Evolutionary conservation across 2,329 filamentous ascomycete genomes (phyloP).

Genomic region (Didymella glomerata): DNA sequence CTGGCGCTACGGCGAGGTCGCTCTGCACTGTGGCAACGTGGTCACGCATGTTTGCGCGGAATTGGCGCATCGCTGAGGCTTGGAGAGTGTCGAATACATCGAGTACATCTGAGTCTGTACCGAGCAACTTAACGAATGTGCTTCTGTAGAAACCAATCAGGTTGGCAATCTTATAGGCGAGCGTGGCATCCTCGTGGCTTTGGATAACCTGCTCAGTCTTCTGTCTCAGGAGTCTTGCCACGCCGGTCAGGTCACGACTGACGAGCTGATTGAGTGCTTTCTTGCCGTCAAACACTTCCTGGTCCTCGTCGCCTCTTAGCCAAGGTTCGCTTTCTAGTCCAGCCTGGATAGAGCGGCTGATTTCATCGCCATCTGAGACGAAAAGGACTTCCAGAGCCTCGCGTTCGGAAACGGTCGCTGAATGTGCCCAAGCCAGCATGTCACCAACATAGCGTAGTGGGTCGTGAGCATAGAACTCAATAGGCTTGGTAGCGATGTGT

Average conservation of each 20-base stretch:
- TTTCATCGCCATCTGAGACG: conserved; percentile 86
- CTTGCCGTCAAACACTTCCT: conserved; percentile 75
- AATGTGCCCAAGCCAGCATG: conserved; percentile 98
- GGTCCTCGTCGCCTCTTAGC: conserved; percentile 66
- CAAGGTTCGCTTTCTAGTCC: conserved; percentile 86
- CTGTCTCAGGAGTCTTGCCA: conserved; percentile 84
- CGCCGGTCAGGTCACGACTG: conserved; percentile 82
- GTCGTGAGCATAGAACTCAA: conserved; percentile 93
- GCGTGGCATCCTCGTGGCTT: conserved; percentile 86
- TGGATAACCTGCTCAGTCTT: conserved; percentile 91
- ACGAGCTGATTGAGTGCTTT: conserved; percentile 86
- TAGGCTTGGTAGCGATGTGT: conserved; percentile 73
- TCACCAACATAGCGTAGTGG: conserved; percentile 91
- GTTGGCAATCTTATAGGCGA: conserved; percentile 90
- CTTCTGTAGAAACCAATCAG: conserved; percentile 86
- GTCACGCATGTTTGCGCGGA: conserved; percentile 81
- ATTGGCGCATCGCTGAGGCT: conserved; percentile 80
- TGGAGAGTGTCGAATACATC: conserved; percentile 74
- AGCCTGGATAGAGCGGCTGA: conserved; percentile 80
- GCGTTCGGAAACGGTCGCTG: conserved; percentile 89
- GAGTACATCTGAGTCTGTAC: conserved; percentile 72
- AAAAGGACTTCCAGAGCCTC: conserved; percentile 93
- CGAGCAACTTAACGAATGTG: conserved; percentile 84
- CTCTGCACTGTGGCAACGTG: conserved; percentile 77
- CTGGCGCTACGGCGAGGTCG: conserved; percentile 73